Evolutionary conservation across 305 asterid genomes (phyloP).

Genomic region (Fraxinus paxiana): DNA sequence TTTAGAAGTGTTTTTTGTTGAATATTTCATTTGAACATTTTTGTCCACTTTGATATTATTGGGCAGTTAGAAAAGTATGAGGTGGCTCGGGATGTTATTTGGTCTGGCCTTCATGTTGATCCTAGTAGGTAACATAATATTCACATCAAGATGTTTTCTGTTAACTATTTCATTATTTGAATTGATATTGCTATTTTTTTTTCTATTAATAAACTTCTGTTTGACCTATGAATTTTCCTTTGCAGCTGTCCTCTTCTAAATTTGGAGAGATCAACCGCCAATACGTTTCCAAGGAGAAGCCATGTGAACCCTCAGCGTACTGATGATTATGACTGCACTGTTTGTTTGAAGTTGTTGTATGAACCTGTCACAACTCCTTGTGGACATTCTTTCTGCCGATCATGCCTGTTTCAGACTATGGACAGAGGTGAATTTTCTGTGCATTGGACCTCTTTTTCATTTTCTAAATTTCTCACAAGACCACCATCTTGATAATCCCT

Average conservation of each 20-base stretch:
- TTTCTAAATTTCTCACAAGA: background rate
- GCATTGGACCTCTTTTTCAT: conserved; percentile 7
- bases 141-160: background rate
- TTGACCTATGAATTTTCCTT: conserved; percentile 22
- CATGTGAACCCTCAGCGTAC: conserved; percentile 57
- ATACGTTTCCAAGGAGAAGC: conserved; percentile 45
- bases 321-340: conserved; percentile 95
- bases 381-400: conserved; percentile 95
- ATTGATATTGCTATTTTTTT: background rate
- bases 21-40: conserved; percentile 16
- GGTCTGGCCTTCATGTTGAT: conserved; percentile 71
- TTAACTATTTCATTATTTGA: background rate
- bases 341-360: conserved; percentile 79
- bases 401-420: conserved; percentile 95
- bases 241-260: conserved; percentile 60
- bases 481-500: background rate
- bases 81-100: conserved; percentile 63
- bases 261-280: conserved; percentile 49
- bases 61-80: conserved; percentile 86
- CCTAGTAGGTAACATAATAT: conserved; percentile 53
- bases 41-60: conserved; percentile 21
- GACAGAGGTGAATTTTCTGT: conserved; percentile 67
- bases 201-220: background rate
- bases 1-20: background rate
- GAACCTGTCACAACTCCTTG: conserved; percentile 97